Conservation (phyloP, 1,284 basidiomycete species). For the Caloboletus firmus region DNA sequence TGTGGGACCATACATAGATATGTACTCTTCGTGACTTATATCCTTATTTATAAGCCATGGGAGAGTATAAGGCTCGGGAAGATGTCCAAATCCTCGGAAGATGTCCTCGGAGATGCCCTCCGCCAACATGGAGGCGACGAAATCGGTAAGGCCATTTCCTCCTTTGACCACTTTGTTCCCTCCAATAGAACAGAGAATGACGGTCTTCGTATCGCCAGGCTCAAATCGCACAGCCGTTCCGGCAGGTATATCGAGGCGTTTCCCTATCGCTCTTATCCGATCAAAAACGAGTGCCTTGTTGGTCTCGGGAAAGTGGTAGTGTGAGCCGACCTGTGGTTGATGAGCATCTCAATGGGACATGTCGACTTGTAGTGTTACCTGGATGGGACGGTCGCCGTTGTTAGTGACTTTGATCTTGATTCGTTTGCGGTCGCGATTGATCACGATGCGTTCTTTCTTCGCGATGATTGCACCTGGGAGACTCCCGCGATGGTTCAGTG, state of each 20-base stretch:
- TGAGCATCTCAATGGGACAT: constrained; percentile 1
- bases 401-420: constrained; percentile 83
- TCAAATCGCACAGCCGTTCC: constrained; percentile 97
- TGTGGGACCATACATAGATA: constrained; percentile 94
- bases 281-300: constrained; percentile 86
- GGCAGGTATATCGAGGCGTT: constrained; percentile 87
- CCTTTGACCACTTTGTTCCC: constrained; percentile 76
- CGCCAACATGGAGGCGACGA: constrained; percentile 39
- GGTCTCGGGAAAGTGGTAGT: constrained; percentile 93
- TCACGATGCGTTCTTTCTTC: constrained; percentile 63
- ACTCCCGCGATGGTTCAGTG: constrained; percentile 52
- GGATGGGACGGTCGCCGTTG: constrained; percentile 92
- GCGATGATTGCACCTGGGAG: constrained; percentile 77
- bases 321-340: constrained; percentile 74
- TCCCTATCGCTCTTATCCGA: constrained; percentile 77
- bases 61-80: constrained; percentile 56
- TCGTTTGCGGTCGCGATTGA: constrained; percentile 75
- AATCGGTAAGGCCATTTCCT: constrained; percentile 73
- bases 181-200: constrained; percentile 79
- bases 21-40: constrained; percentile 70
- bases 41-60: constrained; percentile 50
- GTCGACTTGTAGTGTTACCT: constrained; percentile 47
- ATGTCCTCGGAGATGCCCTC: constrained; percentile 12
- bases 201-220: constrained; percentile 86
- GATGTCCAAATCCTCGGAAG: constrained; percentile 57